Base-by-base conservation (phyloP, 352 stramenopile species). In the Phytophthora pistaciae region DNA sequence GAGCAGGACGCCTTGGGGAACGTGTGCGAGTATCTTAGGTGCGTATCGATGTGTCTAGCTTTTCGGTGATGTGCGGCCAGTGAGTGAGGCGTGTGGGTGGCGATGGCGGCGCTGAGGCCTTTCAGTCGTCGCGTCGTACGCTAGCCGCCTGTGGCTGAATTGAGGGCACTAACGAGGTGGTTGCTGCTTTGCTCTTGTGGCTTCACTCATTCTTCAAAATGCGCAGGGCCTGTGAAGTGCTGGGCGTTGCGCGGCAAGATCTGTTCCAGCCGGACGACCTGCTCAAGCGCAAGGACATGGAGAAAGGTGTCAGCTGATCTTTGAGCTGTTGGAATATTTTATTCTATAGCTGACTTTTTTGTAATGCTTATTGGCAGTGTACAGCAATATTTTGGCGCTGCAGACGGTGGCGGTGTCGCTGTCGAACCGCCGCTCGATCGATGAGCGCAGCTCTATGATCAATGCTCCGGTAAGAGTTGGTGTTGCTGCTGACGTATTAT, bases 251-350 rank as follows among this genome's bases (percentile, higher is more conserved):
- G 7, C 59, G 62, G 4, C 75, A 85, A 27, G 82, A 93, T 63
- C 78, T 91, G 0, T 96, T 96, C 56, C 60, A 91, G 50, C 86
- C 86, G 9, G 85, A 92, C 54, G 89, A 96, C 56, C 71, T 95
- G 40, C 75, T 96, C 14, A 64, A 88, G 25, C 54, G 66, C 31
- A 74, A 68, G 3, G 76, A 93, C 50, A 82, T 94, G 36, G 83
- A 87, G 33, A 90, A 89, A 90, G 89, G 89, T 95, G 64, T 40
- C 11, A 7, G 36, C 36, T 42, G 3, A 42, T 42, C 11, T 42
- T 16, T 18, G 36, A 16, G 36, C 14, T 42, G 63, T 62, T 5
- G 44, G 21, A 27, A 8, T 48, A 10, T 36, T 1, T 36, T 18
- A 42, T 42, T 42, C 14, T 18, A 5, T 42, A 3, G 11, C 36